phyloP scores from a whole-genome alignment of 2,329 filamentous ascomycete genomes.

The Chaetomium strumarium region DNA sequence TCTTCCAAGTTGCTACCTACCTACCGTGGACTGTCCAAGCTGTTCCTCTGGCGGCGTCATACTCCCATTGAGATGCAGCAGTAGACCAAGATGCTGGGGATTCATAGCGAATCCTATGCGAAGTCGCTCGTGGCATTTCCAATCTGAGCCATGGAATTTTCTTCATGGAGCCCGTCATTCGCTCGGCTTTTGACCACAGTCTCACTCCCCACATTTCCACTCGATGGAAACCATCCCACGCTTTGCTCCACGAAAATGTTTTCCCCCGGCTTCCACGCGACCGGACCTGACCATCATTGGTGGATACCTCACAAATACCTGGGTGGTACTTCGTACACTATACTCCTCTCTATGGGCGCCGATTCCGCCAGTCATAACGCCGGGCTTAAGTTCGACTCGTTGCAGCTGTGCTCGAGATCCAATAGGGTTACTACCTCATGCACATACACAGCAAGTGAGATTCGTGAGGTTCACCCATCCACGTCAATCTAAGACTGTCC shows the following conservation, averaged over 20 bases:
- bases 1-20: no score
- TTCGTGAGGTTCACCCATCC: slow-evolving; percentile 12
- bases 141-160: neutral
- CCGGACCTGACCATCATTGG: slow-evolving; percentile 9
- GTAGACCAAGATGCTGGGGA: no score
- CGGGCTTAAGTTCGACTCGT: slow-evolving; percentile 9
- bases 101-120: no score
- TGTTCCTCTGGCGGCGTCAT: no score
- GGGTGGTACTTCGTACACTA: no score
- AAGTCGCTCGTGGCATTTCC: neutral
- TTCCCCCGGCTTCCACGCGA: slow-evolving; percentile 20
- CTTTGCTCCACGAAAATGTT: slow-evolving; percentile 16
- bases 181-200: no score
- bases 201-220: neutral
- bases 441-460: slow-evolving; percentile 5
- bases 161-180: neutral
- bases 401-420: slow-evolving; percentile 11
- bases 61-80: no score
- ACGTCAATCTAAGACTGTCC: neutral
- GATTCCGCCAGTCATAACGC: slow-evolving; percentile 22
- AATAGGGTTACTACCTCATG: slow-evolving; percentile 22
- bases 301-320: slow-evolving; percentile 18
- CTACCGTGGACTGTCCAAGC: no score
- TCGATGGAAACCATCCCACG: slow-evolving; percentile 21
- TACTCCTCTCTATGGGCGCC: slow-evolving; percentile 18